Evolutionary conservation across 371 early-diverging fungal genomes (phyloP).

Genomic region (Apophysomyces trapeziformis): DNA sequence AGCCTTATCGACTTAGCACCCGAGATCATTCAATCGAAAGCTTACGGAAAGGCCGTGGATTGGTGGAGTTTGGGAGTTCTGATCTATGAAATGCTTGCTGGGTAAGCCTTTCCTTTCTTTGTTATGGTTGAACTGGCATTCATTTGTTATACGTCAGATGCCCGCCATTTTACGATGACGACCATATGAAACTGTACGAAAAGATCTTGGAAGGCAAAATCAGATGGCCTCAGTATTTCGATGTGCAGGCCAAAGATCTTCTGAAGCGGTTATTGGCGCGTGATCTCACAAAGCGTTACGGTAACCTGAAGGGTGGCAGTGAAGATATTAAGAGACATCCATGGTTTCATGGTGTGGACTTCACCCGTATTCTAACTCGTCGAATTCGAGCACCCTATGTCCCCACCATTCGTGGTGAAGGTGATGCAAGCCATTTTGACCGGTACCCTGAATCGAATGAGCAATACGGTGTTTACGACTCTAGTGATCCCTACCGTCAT

Average conservation of each 20-base stretch:
- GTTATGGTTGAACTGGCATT: conserved; percentile 37
- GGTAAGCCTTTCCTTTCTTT: conserved; percentile 18
- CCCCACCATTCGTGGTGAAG: conserved; percentile 83
- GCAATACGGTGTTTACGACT: conserved; percentile 52
- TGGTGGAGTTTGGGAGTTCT: conserved; percentile 97
- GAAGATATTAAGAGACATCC: conserved; percentile 92
- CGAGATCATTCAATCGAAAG: conserved; percentile 95
- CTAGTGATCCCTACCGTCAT: conserved; percentile 42
- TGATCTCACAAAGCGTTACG: conserved; percentile 90
- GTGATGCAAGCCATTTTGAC: conserved; percentile 96
- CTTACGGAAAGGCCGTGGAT: conserved; percentile 95
- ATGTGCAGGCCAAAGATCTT: conserved; percentile 89
- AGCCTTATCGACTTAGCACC: conserved; percentile 85
- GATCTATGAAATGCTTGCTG: conserved; percentile 63
- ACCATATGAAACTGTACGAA: conserved; percentile 94
- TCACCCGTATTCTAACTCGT: conserved; percentile 75
- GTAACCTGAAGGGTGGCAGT: conserved; percentile 89
- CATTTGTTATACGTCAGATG: conserved; percentile 59
- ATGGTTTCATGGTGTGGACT: conserved; percentile 97
- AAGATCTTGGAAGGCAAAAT: conserved; percentile 90
- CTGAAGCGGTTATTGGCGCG: conserved; percentile 85
- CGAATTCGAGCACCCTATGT: conserved; percentile 91
- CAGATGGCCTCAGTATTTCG: conserved; percentile 92
- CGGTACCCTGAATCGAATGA: conserved; percentile 87
- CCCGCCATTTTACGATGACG: conserved; percentile 97